Evolutionary conservation across 495 filamentous ascomycete genomes (phyloP), one percentile per base, ranked within the genome.

Genomic region (Halenospora varia): DNA sequence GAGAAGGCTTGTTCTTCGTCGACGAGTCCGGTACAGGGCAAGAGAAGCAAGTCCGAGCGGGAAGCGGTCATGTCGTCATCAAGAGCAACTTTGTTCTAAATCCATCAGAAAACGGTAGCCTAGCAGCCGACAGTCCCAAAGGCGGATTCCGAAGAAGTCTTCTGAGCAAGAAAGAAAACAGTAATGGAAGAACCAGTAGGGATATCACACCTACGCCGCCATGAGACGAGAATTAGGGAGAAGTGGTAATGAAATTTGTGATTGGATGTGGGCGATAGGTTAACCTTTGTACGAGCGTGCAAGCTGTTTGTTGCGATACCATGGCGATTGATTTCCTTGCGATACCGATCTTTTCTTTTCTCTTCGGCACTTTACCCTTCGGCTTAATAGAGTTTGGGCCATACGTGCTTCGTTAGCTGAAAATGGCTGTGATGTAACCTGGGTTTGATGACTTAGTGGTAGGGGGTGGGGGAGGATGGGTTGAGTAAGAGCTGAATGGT

Each of bases 1-100:
- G 94, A 44, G 92, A 97, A 62, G 80, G 77, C 0, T 61, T 86
- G n/a, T 96, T 96, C 76, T 92, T 95, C 66, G 85, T 98, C 13
- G 89, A 89, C 54, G 92, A 98, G 65, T 85, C 87, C 55, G 84
- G 85, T 15, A 73, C 76, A 1, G 84, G 85, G 18, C 77, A 81
- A 40, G 90, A 96, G 62, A 96, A 92, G 77, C 63, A 77, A 13
- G 72, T 98, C 25, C 74, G 70, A 17, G 82, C 88, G 51, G 92
- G 92, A 11, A 73, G 69, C 19, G 89, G 90, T 10, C 78, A 68
- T 1, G 85, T 94, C 15, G 74, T 78, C 0, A 70, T 95, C 49
- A 85, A 80, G 68, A 90, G 83, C 51, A 79, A 75, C 56, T 95
- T 92, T 56, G 60, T 48, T 49, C 66, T 42, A 51, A 62, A n/a